These are phyloP conservation scores for Vitellaria paradoxa DNA, from an alignment of 179 eudicot genomes.

Conservation along the genomic window DNA sequence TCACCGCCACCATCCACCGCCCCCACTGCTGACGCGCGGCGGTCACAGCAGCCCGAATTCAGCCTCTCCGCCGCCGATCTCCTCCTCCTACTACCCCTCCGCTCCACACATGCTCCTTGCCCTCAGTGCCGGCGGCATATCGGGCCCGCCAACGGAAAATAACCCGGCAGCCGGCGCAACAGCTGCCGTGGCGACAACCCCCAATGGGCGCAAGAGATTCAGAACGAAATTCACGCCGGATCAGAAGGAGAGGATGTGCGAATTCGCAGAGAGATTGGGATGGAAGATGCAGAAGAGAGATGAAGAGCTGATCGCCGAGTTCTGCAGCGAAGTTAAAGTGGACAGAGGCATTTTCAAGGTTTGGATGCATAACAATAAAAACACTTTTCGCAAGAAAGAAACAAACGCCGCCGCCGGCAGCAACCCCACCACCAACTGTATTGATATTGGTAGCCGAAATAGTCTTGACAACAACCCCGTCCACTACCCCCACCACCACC, in stretches of 20 bases:
- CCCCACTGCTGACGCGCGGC: conserved; percentile 24
- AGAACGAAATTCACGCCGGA: conserved; percentile 37
- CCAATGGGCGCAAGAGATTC: conserved; percentile 34
- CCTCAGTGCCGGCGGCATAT: conserved; percentile 33
- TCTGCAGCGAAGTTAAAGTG: conserved; percentile 38
- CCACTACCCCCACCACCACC: conserved; percentile 5
- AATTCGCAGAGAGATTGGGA: conserved; percentile 29
- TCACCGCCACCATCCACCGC: conserved; percentile 48
- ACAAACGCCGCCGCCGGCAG: background rate
- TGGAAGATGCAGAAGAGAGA: conserved; percentile 39
- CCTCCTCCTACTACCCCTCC: conserved; percentile 44
- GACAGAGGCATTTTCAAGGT: conserved; percentile 37
- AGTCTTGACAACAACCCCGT: background rate
- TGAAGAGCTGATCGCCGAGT: conserved; percentile 26
- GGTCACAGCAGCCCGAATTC: conserved; percentile 14
- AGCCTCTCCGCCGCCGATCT: conserved; percentile 48
- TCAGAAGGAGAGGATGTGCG: conserved; percentile 39
- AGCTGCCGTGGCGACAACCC: conserved; percentile 9
- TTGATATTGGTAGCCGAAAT: background rate
- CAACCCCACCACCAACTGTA: background rate
- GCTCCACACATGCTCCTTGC: conserved; percentile 54
- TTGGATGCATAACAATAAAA: conserved; percentile 56
- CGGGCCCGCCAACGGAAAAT: conserved; percentile 20
- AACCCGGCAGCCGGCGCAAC: conserved; percentile 3
- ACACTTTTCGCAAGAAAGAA: conserved; percentile 20